A percentile compares a stretch with the other conserved stretches of the same genome.
Evolutionary conservation across 495 filamentous ascomycete species (phyloP).

Genomic region (Penicillium goetzii): DNA sequence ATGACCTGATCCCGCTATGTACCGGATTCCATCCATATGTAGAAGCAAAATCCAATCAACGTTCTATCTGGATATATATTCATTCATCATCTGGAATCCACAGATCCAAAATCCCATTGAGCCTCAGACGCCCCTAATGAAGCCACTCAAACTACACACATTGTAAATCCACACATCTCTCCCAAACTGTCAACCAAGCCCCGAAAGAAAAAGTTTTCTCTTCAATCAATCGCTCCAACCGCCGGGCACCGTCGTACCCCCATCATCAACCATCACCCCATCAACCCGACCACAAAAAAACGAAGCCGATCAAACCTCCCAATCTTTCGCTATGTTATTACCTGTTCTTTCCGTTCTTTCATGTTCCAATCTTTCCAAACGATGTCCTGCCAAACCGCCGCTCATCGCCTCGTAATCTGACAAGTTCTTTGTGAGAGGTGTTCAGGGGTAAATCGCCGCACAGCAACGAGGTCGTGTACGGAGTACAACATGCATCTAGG

Average conservation of each 20-base stretch:
- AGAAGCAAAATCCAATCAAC: too few relatives aligned
- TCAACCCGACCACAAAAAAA: slow-evolving; percentile 1
- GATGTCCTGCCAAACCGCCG: neutral
- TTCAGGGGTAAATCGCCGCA: slow-evolving; percentile 5
- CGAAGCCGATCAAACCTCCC: neutral
- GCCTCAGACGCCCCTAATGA: too few relatives aligned
- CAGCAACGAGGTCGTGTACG: neutral
- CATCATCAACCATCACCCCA: slow-evolving; percentile 6
- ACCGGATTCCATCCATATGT: too few relatives aligned
- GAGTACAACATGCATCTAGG: neutral
- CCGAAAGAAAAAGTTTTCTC: neutral
- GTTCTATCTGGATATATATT: too few relatives aligned
- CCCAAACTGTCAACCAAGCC: neutral
- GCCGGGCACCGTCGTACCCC: neutral
- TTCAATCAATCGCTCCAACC: neutral
- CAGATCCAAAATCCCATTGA: too few relatives aligned
- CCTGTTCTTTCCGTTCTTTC: neutral
- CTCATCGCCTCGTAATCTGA: neutral
- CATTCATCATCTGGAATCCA: too few relatives aligned
- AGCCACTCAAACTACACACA: neutral
- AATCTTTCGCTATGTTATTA: slow-evolving; percentile 1
- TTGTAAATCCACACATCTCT: neutral
- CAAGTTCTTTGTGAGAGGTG: slow-evolving; percentile 11
- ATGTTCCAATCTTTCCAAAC: slow-evolving; percentile 1
- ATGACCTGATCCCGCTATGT: too few relatives aligned